Percentiles rank a stretch among this genome's conserved stretches.
phyloP scores from a whole-genome alignment of 1,284 basidiomycete species.

The Moesziomyces sp. region DNA sequence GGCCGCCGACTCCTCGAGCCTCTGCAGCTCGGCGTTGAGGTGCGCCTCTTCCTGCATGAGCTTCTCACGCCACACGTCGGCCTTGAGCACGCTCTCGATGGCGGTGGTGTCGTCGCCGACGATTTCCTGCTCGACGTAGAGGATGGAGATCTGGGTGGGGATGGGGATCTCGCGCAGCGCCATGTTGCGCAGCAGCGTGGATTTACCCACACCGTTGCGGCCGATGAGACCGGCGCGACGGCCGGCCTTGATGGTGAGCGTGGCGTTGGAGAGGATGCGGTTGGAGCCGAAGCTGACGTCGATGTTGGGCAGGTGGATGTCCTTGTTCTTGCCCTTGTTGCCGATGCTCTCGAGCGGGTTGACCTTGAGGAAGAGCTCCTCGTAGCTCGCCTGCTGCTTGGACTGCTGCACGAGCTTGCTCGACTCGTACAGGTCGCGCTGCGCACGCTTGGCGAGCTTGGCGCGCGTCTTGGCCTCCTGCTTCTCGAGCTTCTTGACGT shows the following conservation, averaged over 20 bases:
- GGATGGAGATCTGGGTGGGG: slow-evolving; percentile 85
- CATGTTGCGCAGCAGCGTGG: slow-evolving; percentile 93
- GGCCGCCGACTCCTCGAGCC: slow-evolving; percentile 55
- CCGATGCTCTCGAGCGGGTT: slow-evolving; percentile 89
- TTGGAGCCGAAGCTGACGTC: slow-evolving; percentile 80
- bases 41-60: slow-evolving; percentile 59
- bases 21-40: slow-evolving; percentile 59
- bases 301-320: slow-evolving; percentile 93
- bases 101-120: slow-evolving; percentile 90
- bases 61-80: slow-evolving; percentile 67
- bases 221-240: slow-evolving; percentile 72
- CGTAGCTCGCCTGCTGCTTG: slow-evolving; percentile 92
- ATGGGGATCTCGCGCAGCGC: slow-evolving; percentile 89
- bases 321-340: slow-evolving; percentile 77
- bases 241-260: slow-evolving; percentile 45
- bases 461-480: slow-evolving; percentile 97
- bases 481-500: slow-evolving; percentile 97
- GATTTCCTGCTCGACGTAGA: slow-evolving; percentile 95
- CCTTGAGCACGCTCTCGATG: slow-evolving; percentile 89
- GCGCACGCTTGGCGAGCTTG: slow-evolving; percentile 94
- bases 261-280: slow-evolving; percentile 81
- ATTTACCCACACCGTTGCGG: slow-evolving; percentile 87
- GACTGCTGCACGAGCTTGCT: slow-evolving; percentile 93
- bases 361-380: slow-evolving; percentile 99
- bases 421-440: slow-evolving; percentile 86